These are phyloP conservation scores for Herpetomonas samuelpessoai DNA, from an alignment of 208 protist genomes.

Conservation along the genomic window DNA sequence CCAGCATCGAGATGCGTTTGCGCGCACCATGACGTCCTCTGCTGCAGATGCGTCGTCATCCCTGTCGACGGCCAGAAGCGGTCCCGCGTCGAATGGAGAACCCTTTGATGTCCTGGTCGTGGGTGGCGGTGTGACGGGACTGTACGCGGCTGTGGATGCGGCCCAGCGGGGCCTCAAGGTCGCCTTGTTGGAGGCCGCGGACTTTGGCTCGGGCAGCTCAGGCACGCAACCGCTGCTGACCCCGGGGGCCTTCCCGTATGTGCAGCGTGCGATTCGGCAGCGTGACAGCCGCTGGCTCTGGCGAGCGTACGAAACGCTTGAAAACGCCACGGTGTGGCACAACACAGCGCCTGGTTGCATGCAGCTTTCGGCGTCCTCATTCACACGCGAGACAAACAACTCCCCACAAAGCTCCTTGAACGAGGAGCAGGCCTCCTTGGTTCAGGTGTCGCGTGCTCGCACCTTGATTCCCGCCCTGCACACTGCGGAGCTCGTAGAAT, in stretches of 20 bases:
- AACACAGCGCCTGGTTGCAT: conserved; percentile 43
- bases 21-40: neutral
- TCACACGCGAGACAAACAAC: neutral
- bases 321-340: conserved; percentile 47
- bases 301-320: conserved; percentile 37
- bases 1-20: neutral
- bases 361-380: neutral
- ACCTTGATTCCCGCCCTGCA: conserved; percentile 67
- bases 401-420: too few relatives aligned
- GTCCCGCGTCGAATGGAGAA: conserved; percentile 10
- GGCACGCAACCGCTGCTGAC: conserved; percentile 19
- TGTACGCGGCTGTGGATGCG: conserved; percentile 84
- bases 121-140: conserved; percentile 60
- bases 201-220: conserved; percentile 51
- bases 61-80: conserved; percentile 9
- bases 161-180: conserved; percentile 74
- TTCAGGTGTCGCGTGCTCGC: neutral
- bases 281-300: conserved; percentile 59
- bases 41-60: neutral
- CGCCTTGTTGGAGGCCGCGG: conserved; percentile 61
- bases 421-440: too few relatives aligned
- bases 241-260: conserved; percentile 64
- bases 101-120: conserved; percentile 77
- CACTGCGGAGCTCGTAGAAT: conserved; percentile 55
- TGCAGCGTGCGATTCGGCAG: conserved; percentile 74